Conservation (phyloP, 805 yeast genomes). For the Yarrowia hollandica region DNA sequence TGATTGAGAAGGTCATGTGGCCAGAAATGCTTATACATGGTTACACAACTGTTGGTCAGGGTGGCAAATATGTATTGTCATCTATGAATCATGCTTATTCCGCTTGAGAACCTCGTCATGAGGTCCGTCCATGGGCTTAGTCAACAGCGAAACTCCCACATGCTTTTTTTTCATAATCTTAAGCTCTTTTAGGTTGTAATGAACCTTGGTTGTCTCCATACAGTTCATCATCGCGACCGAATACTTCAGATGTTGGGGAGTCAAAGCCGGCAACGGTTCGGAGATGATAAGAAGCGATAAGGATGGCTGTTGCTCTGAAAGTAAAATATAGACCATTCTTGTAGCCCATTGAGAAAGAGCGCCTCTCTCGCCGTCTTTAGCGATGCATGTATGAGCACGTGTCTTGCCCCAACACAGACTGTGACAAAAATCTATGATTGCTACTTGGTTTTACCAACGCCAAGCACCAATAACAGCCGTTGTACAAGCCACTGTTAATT, state of each 20-base stretch:
- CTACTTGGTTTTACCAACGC: not conserved
- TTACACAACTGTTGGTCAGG: not conserved
- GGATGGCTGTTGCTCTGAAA: not conserved
- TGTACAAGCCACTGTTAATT: not conserved
- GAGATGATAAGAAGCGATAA: not conserved
- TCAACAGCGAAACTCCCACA: not conserved
- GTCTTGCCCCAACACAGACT: not conserved
- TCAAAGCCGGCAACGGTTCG: not conserved
- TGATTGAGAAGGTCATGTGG: not conserved
- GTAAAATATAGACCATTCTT: not conserved
- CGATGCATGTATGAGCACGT: slow-evolving; percentile 8
- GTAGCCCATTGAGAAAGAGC: not conserved
- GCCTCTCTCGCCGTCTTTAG: not conserved
- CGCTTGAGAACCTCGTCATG: not conserved
- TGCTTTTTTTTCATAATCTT: not conserved
- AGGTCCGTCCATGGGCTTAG: not conserved
- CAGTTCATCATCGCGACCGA: not conserved
- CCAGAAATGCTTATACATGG: not conserved
- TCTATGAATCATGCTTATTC: not conserved
- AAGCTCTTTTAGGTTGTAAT: not conserved
- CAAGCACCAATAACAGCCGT: not conserved
- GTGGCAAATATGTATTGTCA: not conserved
- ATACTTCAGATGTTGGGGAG: not conserved
- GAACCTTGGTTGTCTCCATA: not conserved
- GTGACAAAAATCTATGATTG: slow-evolving; percentile 1